A percentile compares a stretch with the other conserved stretches of the same genome.
phyloP scores from a whole-genome alignment of 495 filamentous ascomycete genomes.

The Daldinia loculata region DNA sequence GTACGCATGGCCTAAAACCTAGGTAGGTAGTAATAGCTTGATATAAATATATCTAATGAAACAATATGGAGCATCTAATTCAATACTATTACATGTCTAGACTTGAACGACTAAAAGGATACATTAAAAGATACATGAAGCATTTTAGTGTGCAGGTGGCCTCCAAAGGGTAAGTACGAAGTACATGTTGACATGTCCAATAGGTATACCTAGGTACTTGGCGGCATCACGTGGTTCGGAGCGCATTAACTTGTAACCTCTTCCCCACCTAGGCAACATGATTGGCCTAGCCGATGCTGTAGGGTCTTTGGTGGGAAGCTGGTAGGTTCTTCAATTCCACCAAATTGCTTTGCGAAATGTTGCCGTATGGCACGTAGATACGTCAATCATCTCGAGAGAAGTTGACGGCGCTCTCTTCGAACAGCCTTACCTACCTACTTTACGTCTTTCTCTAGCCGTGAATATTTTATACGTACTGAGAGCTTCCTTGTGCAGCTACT shows the following conservation, averaged over 20 bases:
- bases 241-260: slow-evolving; percentile 13
- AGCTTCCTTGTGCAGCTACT: neutral
- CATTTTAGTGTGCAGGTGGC: too few species aligned
- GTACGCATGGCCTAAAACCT: too few species aligned
- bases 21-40: too few species aligned
- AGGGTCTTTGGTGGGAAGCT: neutral
- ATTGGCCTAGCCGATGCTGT: slow-evolving; percentile 14
- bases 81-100: too few species aligned
- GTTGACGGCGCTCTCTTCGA: slow-evolving; percentile 21
- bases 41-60: too few species aligned
- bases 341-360: slow-evolving; percentile 34
- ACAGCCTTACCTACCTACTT: slow-evolving; percentile 1
- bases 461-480: neutral
- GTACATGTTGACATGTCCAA: too few species aligned
- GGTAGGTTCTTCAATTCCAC: slow-evolving; percentile 30
- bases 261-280: neutral
- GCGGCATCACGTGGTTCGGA: slow-evolving; percentile 26
- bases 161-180: too few species aligned
- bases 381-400: slow-evolving; percentile 35
- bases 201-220: too few species aligned
- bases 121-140: too few species aligned
- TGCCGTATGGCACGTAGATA: slow-evolving; percentile 1
- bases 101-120: too few species aligned
- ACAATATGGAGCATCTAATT: too few species aligned
- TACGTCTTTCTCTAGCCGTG: neutral